Conservation (phyloP, 2,329 filamentous ascomycete species). For the Hortaea sp. region DNA sequence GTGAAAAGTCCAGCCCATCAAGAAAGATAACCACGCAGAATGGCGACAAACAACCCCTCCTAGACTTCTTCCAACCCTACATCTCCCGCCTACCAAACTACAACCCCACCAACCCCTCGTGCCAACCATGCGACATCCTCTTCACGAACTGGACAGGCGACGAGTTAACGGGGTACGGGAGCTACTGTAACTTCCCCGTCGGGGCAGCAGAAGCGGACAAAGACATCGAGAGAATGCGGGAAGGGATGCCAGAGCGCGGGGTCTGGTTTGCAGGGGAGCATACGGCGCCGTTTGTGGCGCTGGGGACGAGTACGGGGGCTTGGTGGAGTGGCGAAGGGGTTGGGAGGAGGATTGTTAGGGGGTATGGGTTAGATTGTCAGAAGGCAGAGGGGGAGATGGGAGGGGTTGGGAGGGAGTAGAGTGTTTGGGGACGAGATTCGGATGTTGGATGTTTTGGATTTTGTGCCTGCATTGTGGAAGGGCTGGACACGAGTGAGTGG, state of each 20-base stretch:
- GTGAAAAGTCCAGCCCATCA: conserved; percentile 21
- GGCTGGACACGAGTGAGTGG: too few species aligned
- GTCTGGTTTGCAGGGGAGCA: conserved; percentile 88
- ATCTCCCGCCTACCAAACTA: conserved; percentile 66
- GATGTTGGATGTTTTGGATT: too few species aligned
- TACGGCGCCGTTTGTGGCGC: conserved; percentile 76
- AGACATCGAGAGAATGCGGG: conserved; percentile 55
- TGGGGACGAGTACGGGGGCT: conserved; percentile 82
- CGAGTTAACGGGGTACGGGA: conserved; percentile 68
- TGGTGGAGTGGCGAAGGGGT: conserved; percentile 85
- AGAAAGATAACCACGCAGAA: too few species aligned
- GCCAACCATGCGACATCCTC: conserved; percentile 52
- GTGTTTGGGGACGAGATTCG: too few species aligned
- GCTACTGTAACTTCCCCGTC: conserved; percentile 76
- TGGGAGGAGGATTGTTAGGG: conserved; percentile 48
- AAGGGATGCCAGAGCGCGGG: conserved; percentile 50
- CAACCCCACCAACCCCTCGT: conserved; percentile 41
- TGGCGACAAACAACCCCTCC: conserved; percentile 28
- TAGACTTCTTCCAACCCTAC: conserved; percentile 66
- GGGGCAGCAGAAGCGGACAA: conserved; percentile 60
- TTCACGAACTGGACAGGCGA: conserved; percentile 73
- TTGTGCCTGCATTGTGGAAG: too few species aligned
- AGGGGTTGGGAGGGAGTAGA: too few species aligned
- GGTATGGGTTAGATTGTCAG: background rate
- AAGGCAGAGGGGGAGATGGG: too few species aligned